Percentiles rank a stretch among this genome's conserved stretches.
These are phyloP conservation scores for Artomyces pyxidatus DNA, from an alignment of 768 basidiomycete species.

Conservation along the genomic window DNA sequence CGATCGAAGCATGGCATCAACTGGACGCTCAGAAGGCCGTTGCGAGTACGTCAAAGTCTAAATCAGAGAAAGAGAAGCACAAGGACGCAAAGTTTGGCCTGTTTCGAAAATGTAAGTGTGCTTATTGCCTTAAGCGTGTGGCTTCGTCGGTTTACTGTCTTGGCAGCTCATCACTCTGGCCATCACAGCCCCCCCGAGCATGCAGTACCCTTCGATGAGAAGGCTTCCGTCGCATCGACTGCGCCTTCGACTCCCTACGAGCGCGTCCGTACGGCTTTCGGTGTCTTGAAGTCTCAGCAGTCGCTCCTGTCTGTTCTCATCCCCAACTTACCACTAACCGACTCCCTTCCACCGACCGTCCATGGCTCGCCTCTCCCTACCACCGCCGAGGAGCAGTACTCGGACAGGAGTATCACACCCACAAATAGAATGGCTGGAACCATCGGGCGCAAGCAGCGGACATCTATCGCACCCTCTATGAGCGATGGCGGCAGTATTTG, in stretches of 20 bases:
- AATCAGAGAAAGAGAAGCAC: constrained; percentile 41
- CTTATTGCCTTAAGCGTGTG: background rate
- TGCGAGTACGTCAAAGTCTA: constrained; percentile 22
- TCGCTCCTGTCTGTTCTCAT: constrained; percentile 34
- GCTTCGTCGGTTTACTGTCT: background rate
- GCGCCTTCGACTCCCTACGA: constrained; percentile 24
- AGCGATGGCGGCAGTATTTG: constrained; percentile 41
- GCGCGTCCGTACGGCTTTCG: constrained; percentile 39
- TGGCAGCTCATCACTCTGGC: constrained; percentile 4
- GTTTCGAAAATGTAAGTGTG: constrained; percentile 15
- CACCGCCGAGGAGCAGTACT: constrained; percentile 43
- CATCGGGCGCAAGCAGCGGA: constrained; percentile 11
- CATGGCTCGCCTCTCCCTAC: constrained; percentile 31
- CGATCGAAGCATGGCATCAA: constrained; percentile 36
- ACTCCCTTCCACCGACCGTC: constrained; percentile 18
- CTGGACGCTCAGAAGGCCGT: constrained; percentile 28
- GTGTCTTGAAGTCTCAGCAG: constrained; percentile 54
- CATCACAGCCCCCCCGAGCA: background rate
- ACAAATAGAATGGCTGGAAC: constrained; percentile 10
- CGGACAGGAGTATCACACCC: constrained; percentile 17
- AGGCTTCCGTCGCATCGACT: constrained; percentile 9
- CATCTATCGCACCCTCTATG: constrained; percentile 20
- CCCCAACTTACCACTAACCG: constrained; percentile 15
- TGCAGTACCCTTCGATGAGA: constrained; percentile 1
- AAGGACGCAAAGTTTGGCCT: constrained; percentile 32